Base-by-base conservation (phyloP, 1,284 basidiomycete species). In the Trichosporon sp. region DNA sequence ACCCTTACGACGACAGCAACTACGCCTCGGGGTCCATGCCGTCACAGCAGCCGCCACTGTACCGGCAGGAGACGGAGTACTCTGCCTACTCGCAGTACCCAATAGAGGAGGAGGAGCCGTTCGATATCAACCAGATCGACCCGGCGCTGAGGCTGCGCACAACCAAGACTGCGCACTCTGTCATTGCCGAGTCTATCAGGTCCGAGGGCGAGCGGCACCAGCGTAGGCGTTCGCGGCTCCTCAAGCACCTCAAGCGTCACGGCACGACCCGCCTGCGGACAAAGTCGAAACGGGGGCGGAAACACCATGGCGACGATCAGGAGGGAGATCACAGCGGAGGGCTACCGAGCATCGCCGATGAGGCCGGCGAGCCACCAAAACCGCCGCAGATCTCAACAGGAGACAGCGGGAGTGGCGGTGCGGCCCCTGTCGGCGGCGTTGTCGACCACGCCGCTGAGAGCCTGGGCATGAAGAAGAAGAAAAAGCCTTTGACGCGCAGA, bases 101-200 rank as follows among this genome's bases (percentile, higher is more conserved):
- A 11, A 67, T 71, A 14, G 70, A 73, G 25, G 72, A 71, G 1
- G 67, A 72, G 14, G 75, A 77, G 33, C 59, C 67, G 49, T 76
- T 75, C 56, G 78, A 78, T 63, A 70, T 73, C 9, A 61, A 69
- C 49, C 82, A 82, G 60, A 88, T 94, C 71, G 92, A 95, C 83
- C 89, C 90, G 14, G 87, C 92, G 72, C 84, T 93, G 8, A 87
- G 90, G 33, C 84, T 96, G 61, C 86, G 91, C 61, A 94, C 92
- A 0, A 90, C 92, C 21, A 87, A 89, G 69, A 95, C 93, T 1
- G 92, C 93, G 1, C 88, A 90, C 13, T 91, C 89, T 19, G 91
- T 90, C 31, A 88, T 95, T 69, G 89, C 90, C 69, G 91, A 94
- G 81, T 90, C 89, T 9, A 87, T 90, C 60, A 85, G 86, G 59